Percentiles rank a stretch among this genome's conserved stretches.
Evolutionary conservation across 805 yeast genomes (phyloP).

Genomic region (Zygosaccharomyces bisporus): DNA sequence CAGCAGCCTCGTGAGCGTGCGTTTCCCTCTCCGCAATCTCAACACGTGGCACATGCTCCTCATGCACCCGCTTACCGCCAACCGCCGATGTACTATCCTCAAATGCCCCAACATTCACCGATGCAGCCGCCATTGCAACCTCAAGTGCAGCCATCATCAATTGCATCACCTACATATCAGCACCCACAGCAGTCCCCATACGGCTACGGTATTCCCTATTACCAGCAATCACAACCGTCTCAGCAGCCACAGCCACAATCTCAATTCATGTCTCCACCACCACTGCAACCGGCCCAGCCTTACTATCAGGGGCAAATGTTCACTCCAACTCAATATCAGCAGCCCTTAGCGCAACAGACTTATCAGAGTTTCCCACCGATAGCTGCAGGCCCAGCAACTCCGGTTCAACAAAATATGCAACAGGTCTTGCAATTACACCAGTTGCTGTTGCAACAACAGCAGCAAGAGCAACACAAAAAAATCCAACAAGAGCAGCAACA

Average conservation of each 20-base stretch:
- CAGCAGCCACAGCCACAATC: constrained; percentile 7
- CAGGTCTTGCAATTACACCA: constrained; percentile 28
- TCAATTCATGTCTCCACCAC: constrained; percentile 1
- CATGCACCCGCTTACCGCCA: constrained; percentile 14
- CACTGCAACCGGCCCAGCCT: constrained; percentile 7
- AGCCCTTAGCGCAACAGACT: constrained; percentile 7
- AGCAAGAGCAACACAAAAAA: too few relatives aligned
- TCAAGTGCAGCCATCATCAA: constrained; percentile 18
- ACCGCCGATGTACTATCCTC: constrained; percentile 3
- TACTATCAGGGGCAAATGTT: constrained; percentile 14
- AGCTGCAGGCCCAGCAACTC: constrained; percentile 17
- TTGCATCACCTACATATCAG: constrained; percentile 14
- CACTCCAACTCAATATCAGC: constrained; percentile 16
- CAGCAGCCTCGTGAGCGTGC: not conserved
- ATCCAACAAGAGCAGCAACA: constrained; percentile 12
- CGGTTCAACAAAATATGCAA: constrained; percentile 18
- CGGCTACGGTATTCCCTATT: too few relatives aligned
- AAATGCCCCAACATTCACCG: too few relatives aligned
- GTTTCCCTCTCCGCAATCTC: constrained; percentile 1
- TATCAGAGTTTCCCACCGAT: constrained; percentile 1
- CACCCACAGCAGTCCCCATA: constrained; percentile 15
- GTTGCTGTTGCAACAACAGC: constrained; percentile 23
- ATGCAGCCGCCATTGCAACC: constrained; percentile 17
- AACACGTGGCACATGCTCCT: not conserved
- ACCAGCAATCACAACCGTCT: constrained; percentile 8